phyloP scores from a whole-genome alignment of 495 filamentous ascomycete species.

The Glonium stellatum region DNA sequence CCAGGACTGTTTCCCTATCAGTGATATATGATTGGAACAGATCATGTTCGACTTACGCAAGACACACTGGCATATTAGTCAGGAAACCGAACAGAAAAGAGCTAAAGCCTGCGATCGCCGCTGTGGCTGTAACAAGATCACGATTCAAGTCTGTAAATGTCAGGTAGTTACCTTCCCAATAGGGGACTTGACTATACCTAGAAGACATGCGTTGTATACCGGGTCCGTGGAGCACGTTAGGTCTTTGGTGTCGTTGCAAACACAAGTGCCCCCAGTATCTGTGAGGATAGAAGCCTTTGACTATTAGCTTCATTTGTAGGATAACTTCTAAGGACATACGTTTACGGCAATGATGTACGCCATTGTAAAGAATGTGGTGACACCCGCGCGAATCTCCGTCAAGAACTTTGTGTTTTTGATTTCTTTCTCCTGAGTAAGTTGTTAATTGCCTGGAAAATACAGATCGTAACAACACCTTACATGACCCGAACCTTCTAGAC shows the following conservation, averaged over 20 bases:
- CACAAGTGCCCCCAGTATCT: slow-evolving; percentile 62
- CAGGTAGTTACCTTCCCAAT: slow-evolving; percentile 5
- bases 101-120: slow-evolving; percentile 64
- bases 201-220: slow-evolving; percentile 55
- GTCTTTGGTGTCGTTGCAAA: slow-evolving; percentile 50
- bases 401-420: slow-evolving; percentile 68
- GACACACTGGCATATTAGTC: slow-evolving; percentile 64
- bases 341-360: slow-evolving; percentile 72
- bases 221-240: slow-evolving; percentile 48
- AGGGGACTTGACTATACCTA: slow-evolving; percentile 17
- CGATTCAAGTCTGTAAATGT: slow-evolving; percentile 50
- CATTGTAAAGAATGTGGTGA: slow-evolving; percentile 85
- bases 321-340: slow-evolving; percentile 26
- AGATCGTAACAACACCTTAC: slow-evolving; percentile 40
- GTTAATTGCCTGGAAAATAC: neutral
- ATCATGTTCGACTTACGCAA: slow-evolving; percentile 41
- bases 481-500: slow-evolving; percentile 67
- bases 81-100: slow-evolving; percentile 70
- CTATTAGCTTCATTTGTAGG: neutral
- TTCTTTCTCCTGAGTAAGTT: slow-evolving; percentile 45
- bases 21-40: neutral
- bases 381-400: slow-evolving; percentile 71
- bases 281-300: slow-evolving; percentile 48
- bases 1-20: slow-evolving; percentile 45
- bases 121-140: slow-evolving; percentile 73